These are phyloP conservation scores for Ministeria vibrans DNA, from an alignment of 78 protist species.

Conservation along the genomic window DNA sequence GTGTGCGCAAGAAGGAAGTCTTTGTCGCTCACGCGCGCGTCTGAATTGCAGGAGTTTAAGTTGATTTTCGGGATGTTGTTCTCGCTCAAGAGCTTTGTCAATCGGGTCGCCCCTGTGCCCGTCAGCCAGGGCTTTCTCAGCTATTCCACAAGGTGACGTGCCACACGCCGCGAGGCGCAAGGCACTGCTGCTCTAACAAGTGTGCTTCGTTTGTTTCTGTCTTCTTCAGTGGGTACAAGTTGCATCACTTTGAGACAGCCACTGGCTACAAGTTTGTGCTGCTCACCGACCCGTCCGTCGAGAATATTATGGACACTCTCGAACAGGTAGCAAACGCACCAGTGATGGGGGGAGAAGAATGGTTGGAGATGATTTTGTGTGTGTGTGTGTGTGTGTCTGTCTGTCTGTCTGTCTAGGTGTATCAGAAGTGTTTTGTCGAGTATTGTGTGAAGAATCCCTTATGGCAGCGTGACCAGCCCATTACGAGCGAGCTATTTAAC, in stretches of 20 bases:
- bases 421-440: background rate
- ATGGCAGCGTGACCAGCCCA: background rate
- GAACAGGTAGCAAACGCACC: background rate
- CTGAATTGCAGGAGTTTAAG: background rate
- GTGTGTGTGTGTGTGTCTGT: background rate
- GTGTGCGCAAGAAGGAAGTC: no score
- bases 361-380: background rate
- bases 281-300: background rate
- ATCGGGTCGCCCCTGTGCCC: background rate
- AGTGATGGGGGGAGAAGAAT: background rate
- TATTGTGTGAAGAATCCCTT: background rate
- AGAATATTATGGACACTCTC: background rate
- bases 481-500: background rate
- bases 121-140: background rate
- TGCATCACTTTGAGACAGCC: background rate
- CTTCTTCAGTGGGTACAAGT: background rate
- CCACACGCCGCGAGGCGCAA: background rate
- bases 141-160: background rate
- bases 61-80: background rate
- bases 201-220: background rate
- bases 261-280: conserved; percentile 1
- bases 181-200: background rate
- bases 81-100: background rate
- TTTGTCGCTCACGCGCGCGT: no score
- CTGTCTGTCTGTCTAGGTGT: background rate